A percentile compares a stretch with the other conserved stretches of the same genome.
phyloP scores from a whole-genome alignment of 306 rosid genomes.

The Pueraria montana region DNA sequence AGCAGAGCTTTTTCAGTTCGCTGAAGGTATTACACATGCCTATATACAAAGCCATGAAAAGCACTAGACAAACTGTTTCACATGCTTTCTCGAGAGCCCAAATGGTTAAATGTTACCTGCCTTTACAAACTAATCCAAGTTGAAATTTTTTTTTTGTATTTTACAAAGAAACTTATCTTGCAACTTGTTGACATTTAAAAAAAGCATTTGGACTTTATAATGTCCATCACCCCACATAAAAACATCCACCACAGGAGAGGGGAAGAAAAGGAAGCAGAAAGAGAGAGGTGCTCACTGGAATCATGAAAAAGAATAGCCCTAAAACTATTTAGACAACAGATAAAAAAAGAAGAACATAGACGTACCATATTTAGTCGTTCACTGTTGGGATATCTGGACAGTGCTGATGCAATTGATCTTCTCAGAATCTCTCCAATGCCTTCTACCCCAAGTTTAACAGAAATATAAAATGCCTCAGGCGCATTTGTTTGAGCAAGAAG shows the following conservation, averaged over 20 bases:
- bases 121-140: slow-evolving; percentile 34
- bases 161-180: slow-evolving; percentile 32
- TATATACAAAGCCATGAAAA: neutral
- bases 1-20: slow-evolving; percentile 29
- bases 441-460: slow-evolving; percentile 94
- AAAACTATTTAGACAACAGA: slow-evolving; percentile 25
- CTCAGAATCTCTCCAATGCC: slow-evolving; percentile 95
- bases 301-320: slow-evolving; percentile 33
- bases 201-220: slow-evolving; percentile 12
- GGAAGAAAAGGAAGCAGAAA: neutral
- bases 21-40: slow-evolving; percentile 8
- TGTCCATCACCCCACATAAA: slow-evolving; percentile 18
- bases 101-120: slow-evolving; percentile 10
- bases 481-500: slow-evolving; percentile 89
- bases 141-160: neutral
- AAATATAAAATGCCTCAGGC: slow-evolving; percentile 90
- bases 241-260: slow-evolving; percentile 7
- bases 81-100: slow-evolving; percentile 34
- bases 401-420: slow-evolving; percentile 81
- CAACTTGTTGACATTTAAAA: slow-evolving; percentile 28
- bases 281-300: slow-evolving; percentile 1
- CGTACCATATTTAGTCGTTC: slow-evolving; percentile 85
- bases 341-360: slow-evolving; percentile 35
- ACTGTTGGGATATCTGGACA: slow-evolving; percentile 83
- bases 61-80: slow-evolving; percentile 10